Evolutionary conservation across 139 green algal species (phyloP).

Genomic region (Closterium sp.): DNA sequence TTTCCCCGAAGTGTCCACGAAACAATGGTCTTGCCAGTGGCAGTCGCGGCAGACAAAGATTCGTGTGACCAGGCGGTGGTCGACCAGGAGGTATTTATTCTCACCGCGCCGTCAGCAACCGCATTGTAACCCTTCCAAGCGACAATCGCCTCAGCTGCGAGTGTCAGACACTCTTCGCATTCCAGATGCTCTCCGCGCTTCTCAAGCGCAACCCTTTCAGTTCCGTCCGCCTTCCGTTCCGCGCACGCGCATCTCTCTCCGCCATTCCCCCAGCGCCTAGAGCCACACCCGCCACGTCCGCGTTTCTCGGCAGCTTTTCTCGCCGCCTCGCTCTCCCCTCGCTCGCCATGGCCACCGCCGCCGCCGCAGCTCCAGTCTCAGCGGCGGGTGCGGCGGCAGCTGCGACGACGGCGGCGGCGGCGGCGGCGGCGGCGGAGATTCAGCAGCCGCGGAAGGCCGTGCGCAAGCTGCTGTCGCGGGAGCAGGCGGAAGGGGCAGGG

Average conservation of each 20-base stretch:
- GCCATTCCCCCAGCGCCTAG: background rate
- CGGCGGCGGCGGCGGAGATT: background rate
- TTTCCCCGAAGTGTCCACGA: no score
- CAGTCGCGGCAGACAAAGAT: no score
- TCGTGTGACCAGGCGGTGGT: no score
- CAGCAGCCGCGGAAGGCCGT: background rate
- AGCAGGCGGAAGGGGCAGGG: constrained; percentile 20
- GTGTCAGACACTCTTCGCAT: background rate
- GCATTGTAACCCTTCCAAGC: background rate
- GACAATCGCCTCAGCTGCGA: background rate
- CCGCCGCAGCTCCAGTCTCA: background rate
- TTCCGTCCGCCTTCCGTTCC: background rate
- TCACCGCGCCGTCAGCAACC: background rate
- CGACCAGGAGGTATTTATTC: background rate
- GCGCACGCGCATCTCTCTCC: background rate
- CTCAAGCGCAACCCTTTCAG: background rate
- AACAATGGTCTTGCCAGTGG: no score
- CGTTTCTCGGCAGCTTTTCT: background rate
- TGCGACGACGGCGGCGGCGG: background rate
- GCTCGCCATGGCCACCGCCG: background rate
- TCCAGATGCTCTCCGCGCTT: background rate
- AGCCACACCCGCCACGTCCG: background rate
- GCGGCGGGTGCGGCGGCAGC: no score
- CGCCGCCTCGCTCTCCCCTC: no score
- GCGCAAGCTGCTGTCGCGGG: constrained; percentile 21